phyloP scores from a whole-genome alignment of 495 filamentous ascomycete species.

The Talaromyces borbonicus region DNA sequence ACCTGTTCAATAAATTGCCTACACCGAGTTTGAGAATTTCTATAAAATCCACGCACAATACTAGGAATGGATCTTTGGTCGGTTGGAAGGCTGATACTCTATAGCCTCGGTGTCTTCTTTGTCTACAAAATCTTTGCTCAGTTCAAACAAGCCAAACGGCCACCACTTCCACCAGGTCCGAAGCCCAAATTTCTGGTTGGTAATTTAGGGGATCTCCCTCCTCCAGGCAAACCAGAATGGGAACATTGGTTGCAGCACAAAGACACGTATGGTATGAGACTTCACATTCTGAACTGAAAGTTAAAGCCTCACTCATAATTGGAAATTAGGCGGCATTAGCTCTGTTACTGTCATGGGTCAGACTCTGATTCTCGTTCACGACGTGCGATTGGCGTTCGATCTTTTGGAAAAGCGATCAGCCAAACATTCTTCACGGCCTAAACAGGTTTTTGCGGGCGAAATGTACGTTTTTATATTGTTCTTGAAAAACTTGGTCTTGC shows the following conservation, averaged over 20 bases:
- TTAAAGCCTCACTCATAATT: neutral
- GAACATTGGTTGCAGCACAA: conserved; percentile 43
- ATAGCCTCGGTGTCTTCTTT: conserved; percentile 3
- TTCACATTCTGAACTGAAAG: neutral
- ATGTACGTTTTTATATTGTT: conserved; percentile 19
- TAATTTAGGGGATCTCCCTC: conserved; percentile 36
- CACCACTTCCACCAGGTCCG: conserved; percentile 39
- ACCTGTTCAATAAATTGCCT: too few relatives aligned
- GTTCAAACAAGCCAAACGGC: conserved; percentile 1
- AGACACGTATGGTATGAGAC: conserved; percentile 30
- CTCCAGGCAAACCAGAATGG: conserved; percentile 26
- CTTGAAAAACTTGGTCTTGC: neutral
- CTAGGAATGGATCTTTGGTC: neutral
- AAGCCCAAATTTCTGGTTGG: conserved; percentile 33
- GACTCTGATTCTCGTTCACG: conserved; percentile 39
- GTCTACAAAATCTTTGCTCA: conserved; percentile 2
- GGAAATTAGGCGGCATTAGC: conserved; percentile 34
- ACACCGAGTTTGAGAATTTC: too few relatives aligned
- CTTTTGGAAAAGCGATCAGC: conserved; percentile 37
- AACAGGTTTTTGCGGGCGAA: conserved; percentile 26
- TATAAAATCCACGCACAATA: too few relatives aligned
- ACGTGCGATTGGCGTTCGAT: conserved; percentile 29
- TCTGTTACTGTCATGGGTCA: conserved; percentile 39
- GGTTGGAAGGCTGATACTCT: neutral
- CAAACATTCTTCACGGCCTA: conserved; percentile 33